phyloP scores from a whole-genome alignment of 2,329 filamentous ascomycete species.

The Neofusicoccum parvum region DNA sequence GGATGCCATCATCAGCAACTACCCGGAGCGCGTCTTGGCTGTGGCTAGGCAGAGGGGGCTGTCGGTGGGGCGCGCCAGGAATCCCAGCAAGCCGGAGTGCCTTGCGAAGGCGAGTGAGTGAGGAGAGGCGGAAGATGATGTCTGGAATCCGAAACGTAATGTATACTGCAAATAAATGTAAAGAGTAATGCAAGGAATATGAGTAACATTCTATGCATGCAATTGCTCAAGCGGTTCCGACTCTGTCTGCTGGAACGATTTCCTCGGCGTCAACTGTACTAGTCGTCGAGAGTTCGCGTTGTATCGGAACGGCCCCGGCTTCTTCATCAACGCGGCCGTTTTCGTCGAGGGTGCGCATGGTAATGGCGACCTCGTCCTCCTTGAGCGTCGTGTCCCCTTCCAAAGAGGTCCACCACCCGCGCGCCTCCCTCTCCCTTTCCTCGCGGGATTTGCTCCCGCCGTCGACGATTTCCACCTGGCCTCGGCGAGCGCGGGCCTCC shows the following conservation, averaged over 20 bases:
- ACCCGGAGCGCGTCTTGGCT: slow-evolving; percentile 27
- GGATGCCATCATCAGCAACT: slow-evolving; percentile 28
- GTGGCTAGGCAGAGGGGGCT: slow-evolving; percentile 15
- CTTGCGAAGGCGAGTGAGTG: slow-evolving; percentile 11
- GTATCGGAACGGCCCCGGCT: background rate
- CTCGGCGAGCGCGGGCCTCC: background rate
- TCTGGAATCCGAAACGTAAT: background rate
- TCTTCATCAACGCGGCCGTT: background rate
- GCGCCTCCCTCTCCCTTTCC: background rate
- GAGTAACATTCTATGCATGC: background rate
- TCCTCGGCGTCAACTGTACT: background rate
- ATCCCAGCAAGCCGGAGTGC: slow-evolving; percentile 16
- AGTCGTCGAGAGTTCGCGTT: background rate
- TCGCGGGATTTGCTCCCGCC: background rate
- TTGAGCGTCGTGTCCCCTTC: background rate
- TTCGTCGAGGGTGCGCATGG: background rate
- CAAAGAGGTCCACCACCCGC: background rate
- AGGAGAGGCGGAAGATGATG: background rate
- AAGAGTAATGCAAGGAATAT: background rate
- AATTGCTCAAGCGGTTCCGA: background rate
- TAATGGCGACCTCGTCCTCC: background rate
- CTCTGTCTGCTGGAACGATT: background rate
- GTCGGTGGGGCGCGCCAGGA: slow-evolving; percentile 4
- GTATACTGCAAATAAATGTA: background rate
- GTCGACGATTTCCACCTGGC: background rate